Conservation (phyloP, 2,329 filamentous ascomycete species). For the Cladosporium austrohemisphaericum region DNA sequence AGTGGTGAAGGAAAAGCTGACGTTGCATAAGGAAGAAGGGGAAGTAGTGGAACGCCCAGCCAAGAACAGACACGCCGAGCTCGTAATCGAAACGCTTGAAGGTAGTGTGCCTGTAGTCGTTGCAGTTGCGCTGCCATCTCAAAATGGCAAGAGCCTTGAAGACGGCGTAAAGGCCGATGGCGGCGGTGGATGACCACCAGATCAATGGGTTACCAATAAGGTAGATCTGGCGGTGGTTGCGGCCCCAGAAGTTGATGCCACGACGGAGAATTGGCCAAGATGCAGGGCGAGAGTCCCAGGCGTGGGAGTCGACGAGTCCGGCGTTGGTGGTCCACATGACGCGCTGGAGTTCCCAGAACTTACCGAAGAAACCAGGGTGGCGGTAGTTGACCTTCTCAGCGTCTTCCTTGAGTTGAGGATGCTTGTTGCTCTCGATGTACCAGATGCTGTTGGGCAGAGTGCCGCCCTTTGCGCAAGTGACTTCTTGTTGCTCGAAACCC, state of each 20-base stretch:
- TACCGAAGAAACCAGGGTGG: conserved; percentile 91
- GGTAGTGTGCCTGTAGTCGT: conserved; percentile 73
- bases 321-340: conserved; percentile 99
- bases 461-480: conserved; percentile 90
- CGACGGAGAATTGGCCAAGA: conserved; percentile 90
- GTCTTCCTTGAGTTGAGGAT: conserved; percentile 68
- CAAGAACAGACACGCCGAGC: conserved; percentile 81
- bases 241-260: conserved; percentile 99
- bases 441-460: conserved; percentile 94
- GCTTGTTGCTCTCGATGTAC: conserved; percentile 90
- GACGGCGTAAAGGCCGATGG: conserved; percentile 69
- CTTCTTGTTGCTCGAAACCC: conserved; percentile 97
- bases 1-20: conserved; percentile 97
- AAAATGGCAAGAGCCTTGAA: conserved; percentile 88
- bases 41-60: conserved; percentile 98
- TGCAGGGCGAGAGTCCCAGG: conserved; percentile 92
- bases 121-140: conserved; percentile 89
- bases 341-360: conserved; percentile 94
- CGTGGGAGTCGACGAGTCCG: conserved; percentile 90
- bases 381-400: conserved; percentile 95
- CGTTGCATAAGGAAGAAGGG: conserved; percentile 98
- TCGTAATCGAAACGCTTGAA: conserved; percentile 99
- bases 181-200: conserved; percentile 84
- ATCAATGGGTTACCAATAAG: conserved; percentile 91
- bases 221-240: conserved; percentile 90